Conservation (phyloP, 805 yeast genomes). For the Kuraishia piskuri region DNA sequence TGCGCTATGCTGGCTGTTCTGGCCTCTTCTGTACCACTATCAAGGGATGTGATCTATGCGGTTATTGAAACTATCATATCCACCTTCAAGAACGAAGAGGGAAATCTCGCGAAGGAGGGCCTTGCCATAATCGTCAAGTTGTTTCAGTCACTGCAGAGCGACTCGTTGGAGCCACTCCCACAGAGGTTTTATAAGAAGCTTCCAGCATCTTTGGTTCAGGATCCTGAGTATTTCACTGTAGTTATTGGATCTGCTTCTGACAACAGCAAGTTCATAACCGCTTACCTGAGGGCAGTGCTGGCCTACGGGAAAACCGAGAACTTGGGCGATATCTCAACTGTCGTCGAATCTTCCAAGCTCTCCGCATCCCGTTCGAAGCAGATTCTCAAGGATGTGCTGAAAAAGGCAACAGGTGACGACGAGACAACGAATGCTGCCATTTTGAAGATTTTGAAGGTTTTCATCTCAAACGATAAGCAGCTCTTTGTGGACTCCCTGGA, state of each 20-base stretch:
- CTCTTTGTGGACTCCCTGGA: slow-evolving; percentile 30
- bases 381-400: slow-evolving; percentile 14
- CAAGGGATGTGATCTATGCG: slow-evolving; percentile 47
- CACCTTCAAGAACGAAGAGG: slow-evolving; percentile 14
- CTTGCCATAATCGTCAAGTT: slow-evolving; percentile 38
- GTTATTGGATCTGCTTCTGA: not conserved
- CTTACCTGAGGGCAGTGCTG: not conserved
- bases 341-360: not conserved
- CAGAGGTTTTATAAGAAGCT: slow-evolving; percentile 11
- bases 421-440: not conserved
- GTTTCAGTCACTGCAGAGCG: slow-evolving; percentile 35
- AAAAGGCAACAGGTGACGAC: slow-evolving; percentile 2
- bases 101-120: slow-evolving; percentile 25
- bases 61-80: slow-evolving; percentile 48
- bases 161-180: slow-evolving; percentile 19
- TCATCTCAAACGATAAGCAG: slow-evolving; percentile 28
- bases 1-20: slow-evolving; percentile 77
- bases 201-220: slow-evolving; percentile 8
- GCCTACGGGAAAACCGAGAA: slow-evolving; percentile 2
- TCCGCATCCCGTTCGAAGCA: slow-evolving; percentile 12
- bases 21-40: slow-evolving; percentile 61
- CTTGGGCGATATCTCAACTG: not conserved
- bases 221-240: not conserved
- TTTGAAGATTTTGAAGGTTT: slow-evolving; percentile 20
- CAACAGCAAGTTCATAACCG: not conserved